phyloP scores from a whole-genome alignment of 2,329 filamentous ascomycete genomes.

The Fusarium mexicanum region DNA sequence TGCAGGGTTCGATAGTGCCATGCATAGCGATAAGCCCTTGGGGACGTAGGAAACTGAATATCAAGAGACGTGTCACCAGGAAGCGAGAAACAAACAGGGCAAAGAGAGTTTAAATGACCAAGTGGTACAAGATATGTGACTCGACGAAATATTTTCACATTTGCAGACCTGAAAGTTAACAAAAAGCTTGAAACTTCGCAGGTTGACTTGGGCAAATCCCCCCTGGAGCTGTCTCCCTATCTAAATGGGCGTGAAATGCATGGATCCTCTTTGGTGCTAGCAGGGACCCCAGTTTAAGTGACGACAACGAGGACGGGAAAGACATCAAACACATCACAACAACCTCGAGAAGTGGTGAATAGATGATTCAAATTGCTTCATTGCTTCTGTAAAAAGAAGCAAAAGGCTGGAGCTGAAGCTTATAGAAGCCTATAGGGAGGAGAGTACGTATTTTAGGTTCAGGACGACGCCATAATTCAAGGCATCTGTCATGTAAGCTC shows the following conservation, averaged over 20 bases:
- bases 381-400: background rate
- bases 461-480: background rate
- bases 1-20: slow-evolving; percentile 35
- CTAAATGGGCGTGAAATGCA: slow-evolving; percentile 32
- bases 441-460: background rate
- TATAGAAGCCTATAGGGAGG: background rate
- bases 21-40: slow-evolving; percentile 31
- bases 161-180: background rate
- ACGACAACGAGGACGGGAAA: slow-evolving; percentile 27
- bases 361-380: background rate
- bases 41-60: background rate
- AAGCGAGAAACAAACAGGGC: background rate
- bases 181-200: background rate
- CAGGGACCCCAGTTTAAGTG: slow-evolving; percentile 38
- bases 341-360: slow-evolving; percentile 6
- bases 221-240: slow-evolving; percentile 1
- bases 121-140: background rate
- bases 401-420: background rate
- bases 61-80: background rate
- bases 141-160: background rate
- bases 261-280: slow-evolving; percentile 26
- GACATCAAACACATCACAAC: slow-evolving; percentile 29
- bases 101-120: background rate
- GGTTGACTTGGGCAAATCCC: background rate
- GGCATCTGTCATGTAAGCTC: slow-evolving; percentile 4